Evolutionary conservation across 805 yeast genomes (phyloP).

Genomic region (Suhomyces tanzawaensis): DNA sequence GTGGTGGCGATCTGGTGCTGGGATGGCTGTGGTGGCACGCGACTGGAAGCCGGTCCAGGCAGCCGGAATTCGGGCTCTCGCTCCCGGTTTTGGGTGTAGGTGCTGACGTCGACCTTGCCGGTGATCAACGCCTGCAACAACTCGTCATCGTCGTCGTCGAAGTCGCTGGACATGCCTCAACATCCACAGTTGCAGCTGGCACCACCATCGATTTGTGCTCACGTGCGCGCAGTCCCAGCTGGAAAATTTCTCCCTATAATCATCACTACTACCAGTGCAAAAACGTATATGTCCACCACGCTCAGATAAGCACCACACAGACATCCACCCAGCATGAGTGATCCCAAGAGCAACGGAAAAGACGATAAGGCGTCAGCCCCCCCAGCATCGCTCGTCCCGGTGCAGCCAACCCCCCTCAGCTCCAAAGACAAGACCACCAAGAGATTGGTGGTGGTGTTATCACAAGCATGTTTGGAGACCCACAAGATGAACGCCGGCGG

Average conservation of each 20-base stretch:
- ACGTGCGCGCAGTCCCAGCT: slow-evolving; percentile 1
- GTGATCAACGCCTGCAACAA: slow-evolving; percentile 47
- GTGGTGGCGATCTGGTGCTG: no score
- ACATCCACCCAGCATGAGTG: no score
- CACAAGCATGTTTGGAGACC: slow-evolving; percentile 95
- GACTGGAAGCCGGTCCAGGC: no score
- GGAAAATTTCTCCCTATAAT: slow-evolving; percentile 6
- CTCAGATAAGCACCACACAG: slow-evolving; percentile 1
- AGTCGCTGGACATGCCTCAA: slow-evolving; percentile 18
- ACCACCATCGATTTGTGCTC: slow-evolving; percentile 2
- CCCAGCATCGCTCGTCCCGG: slow-evolving; percentile 77
- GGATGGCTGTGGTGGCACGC: no score
- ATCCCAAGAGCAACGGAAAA: slow-evolving; percentile 1
- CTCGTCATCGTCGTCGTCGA: slow-evolving; percentile 45
- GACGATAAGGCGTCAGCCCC: slow-evolving; percentile 23
- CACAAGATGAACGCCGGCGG: slow-evolving; percentile 80
- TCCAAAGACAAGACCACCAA: slow-evolving; percentile 85
- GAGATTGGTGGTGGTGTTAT: slow-evolving; percentile 88
- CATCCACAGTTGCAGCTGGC: no score
- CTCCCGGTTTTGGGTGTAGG: background rate
- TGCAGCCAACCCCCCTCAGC: slow-evolving; percentile 74
- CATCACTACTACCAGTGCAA: no score
- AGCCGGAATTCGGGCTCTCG: background rate
- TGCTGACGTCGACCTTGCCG: slow-evolving; percentile 13
- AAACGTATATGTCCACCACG: background rate